phyloP scores from a whole-genome alignment of 495 filamentous ascomycete species.

The Entonaema liquescens region DNA sequence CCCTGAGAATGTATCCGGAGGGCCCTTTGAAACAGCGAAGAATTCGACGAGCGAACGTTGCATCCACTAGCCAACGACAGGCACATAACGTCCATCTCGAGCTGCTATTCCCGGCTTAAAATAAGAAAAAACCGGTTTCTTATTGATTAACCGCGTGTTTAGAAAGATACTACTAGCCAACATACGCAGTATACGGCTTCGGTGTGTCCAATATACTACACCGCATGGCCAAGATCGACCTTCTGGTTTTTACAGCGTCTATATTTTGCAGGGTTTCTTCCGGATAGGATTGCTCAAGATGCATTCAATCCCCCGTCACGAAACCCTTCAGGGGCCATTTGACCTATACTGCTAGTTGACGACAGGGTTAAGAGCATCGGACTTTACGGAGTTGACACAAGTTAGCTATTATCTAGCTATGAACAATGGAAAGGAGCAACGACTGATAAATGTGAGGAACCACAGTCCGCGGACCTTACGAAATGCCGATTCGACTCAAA shows the following conservation, averaged over 20 bases:
- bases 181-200: not conserved
- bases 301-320: conserved; percentile 18
- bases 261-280: conserved; percentile 3
- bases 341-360: not conserved
- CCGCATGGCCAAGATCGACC: conserved; percentile 19
- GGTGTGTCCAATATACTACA: not conserved
- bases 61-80: conserved; percentile 26
- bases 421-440: not conserved
- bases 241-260: not conserved
- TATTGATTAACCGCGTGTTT: conserved; percentile 23
- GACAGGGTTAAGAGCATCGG: not conserved
- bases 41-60: conserved; percentile 29
- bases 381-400: not conserved
- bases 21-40: conserved; percentile 30
- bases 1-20: not conserved
- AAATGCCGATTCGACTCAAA: conserved; percentile 5
- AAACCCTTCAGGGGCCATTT: conserved; percentile 12
- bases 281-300: conserved; percentile 25
- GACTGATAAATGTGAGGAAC: conserved; percentile 14
- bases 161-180: not conserved
- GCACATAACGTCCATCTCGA: conserved; percentile 12
- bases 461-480: conserved; percentile 3
- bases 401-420: conserved; percentile 2
- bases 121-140: conserved; percentile 19
- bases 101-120: conserved; percentile 32